Conservation (phyloP, 2,329 filamentous ascomycete species). For the Penicillium sp. region DNA sequence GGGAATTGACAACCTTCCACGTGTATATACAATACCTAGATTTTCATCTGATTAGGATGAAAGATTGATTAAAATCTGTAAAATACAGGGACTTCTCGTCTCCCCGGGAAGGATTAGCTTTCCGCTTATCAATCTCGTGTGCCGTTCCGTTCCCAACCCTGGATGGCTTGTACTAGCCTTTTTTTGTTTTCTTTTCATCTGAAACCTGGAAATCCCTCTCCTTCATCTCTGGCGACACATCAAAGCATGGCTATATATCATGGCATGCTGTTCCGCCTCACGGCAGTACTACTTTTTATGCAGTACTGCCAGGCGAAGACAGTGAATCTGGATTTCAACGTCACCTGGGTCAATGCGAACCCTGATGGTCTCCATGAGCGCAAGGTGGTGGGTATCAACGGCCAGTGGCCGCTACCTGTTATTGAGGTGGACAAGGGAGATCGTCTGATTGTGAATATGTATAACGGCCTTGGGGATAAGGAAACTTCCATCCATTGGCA, state of each 20-base stretch:
- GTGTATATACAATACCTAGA: neutral
- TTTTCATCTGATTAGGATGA: neutral
- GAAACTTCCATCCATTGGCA: constrained; percentile 72
- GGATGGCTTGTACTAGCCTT: neutral
- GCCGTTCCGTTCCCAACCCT: neutral
- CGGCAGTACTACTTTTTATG: constrained; percentile 2
- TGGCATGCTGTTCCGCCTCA: neutral
- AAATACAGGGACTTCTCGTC: neutral
- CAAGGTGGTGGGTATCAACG: constrained; percentile 69
- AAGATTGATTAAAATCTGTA: neutral
- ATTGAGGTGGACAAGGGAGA: constrained; percentile 74
- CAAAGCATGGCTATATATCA: neutral
- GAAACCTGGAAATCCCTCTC: neutral
- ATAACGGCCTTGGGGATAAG: constrained; percentile 64
- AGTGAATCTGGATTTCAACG: constrained; percentile 45
- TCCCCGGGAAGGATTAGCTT: neutral
- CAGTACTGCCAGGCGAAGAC: constrained; percentile 18
- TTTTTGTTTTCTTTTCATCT: neutral
- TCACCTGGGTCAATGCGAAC: constrained; percentile 55
- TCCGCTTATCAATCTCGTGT: neutral
- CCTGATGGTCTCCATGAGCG: constrained; percentile 53
- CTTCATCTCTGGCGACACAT: neutral
- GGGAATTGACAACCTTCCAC: neutral
- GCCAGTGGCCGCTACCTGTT: constrained; percentile 69
- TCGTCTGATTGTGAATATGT: constrained; percentile 64